Evolutionary conservation across 2,329 filamentous ascomycete species (phyloP), one percentile per base, ranked within the genome.

Genomic region (Trichoderma simmonsii): DNA sequence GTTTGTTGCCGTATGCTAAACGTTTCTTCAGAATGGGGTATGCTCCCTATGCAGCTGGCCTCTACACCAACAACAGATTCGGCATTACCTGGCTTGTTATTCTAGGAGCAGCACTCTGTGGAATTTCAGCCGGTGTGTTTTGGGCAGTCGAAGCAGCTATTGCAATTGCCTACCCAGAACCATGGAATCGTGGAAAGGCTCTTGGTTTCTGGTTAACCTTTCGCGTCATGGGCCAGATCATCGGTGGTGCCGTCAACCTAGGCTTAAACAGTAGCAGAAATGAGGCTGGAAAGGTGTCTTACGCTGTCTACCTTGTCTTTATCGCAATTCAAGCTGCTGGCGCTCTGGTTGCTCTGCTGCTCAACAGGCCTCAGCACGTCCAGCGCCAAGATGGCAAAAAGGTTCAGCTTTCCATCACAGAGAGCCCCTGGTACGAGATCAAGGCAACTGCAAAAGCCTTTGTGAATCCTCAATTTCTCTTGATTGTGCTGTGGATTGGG

Each of bases 101-200:
- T 0, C 80, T 93, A 9, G 92, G 91, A 0, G 90, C 90, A 0
- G 90, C 90, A 0, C 82, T 91, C 0, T 93, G 91, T 74, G 91
- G 91, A 21, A 85, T 93, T 36, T 90, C 89, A 0, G 91, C 92
- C 0, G 92, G 92, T 0, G 84, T 93, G 0, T 93, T 93, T 80
- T 94, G 92, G 92, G 90, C 90, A 84, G 88, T 91, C 0, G 92
- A 94, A 80, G 90, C 90, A 0, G 91, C 92, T 0, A 92, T 94
- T 71, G 91, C 91, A 0, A 87, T 93, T 24, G 86, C 89, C 0
- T 94, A 94, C 74, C 91, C 91, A 0, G 91, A 93, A 75, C 90
- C 91, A 0, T 89, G 88, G 77, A 92, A 92, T 62, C 86, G 88
- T 68, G 90, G 90, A 0, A 86, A 86, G 18, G 88, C 89, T 21